phyloP scores from a whole-genome alignment of 192 early-diverging fungal species.

The Coemansia sp. region DNA sequence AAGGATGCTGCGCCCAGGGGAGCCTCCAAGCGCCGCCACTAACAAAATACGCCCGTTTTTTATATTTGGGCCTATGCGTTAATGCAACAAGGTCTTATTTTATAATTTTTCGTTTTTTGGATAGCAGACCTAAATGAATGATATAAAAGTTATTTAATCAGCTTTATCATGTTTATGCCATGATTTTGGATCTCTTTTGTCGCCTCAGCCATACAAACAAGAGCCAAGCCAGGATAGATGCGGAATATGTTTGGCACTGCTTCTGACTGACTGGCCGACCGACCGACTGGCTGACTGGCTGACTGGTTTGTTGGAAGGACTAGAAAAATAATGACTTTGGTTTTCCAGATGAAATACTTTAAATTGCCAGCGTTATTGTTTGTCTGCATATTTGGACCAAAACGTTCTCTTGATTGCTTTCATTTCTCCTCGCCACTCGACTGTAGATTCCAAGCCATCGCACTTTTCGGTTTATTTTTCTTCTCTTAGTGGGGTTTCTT shows the following conservation, averaged over 20 bases:
- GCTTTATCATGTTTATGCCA: too few species aligned
- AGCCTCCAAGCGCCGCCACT: constrained; percentile 44
- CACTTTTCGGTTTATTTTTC: too few species aligned
- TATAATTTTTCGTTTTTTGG: background rate
- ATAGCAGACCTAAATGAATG: too few species aligned
- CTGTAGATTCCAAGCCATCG: background rate
- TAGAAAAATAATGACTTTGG: too few species aligned
- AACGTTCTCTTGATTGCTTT: background rate
- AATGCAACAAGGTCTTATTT: background rate
- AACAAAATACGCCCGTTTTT: background rate
- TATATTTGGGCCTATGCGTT: background rate
- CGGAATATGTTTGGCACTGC: too few species aligned
- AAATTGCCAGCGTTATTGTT: background rate
- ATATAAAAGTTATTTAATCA: too few species aligned
- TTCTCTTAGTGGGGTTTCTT: background rate
- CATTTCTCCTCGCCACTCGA: background rate
- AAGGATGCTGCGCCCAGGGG: constrained; percentile 27
- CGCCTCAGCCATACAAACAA: too few species aligned
- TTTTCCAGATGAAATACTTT: background rate
- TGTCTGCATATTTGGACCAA: background rate
- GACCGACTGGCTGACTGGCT: too few species aligned
- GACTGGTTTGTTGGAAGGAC: too few species aligned
- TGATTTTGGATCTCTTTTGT: too few species aligned
- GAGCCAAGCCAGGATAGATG: too few species aligned
- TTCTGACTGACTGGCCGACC: too few species aligned